Evolutionary conservation across 768 basidiomycete genomes (phyloP), one percentile per base, ranked within the genome.

Genomic region (Termitomyces sp.): DNA sequence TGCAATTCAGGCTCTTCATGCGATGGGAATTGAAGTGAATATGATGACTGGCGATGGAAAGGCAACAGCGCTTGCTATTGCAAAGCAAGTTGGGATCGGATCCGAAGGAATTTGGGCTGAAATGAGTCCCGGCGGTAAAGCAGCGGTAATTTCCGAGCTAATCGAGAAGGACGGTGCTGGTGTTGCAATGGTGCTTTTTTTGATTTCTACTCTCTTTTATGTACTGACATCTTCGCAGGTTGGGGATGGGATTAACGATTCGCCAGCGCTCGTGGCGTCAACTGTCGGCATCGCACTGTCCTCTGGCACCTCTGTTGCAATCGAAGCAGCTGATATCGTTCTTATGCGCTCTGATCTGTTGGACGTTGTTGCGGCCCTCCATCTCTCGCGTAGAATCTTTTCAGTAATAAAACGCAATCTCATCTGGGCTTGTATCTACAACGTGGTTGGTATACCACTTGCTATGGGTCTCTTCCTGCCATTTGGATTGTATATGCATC

Each of bases 171-270:
- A 86, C 46, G 80, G 78, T 1, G 79, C 79, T 10, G 89, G 87
- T 28, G 87, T 98, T 34, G 94, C 93, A 2, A 97, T 98, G 96
- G 95, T 92, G 64, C 55, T 80, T 72, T 15, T 30, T 4, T 21
- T 21, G 7, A 22, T 52, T 34, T 55, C 54, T n/a, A 45, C 58
- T 1, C 52, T 34, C n/a, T 35, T 24, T 40, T 57, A 38, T 44
- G 28, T 53, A 46, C 37, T 43, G 14, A 52, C 12, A 55, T 50
- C 26, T 58, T 6, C 5, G 21, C 59, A 95, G 93, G 93, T 99
- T 40, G 97, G 97, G 22, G 97, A 99, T 69, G 97, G 97, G 34
- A 97, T 98, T 74, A 98, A 99, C 68, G 97, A 99, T 68, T 98
- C 96, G 2, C 96, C 95, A 1, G 97, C 96, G 12, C 85, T 99